These are phyloP conservation scores for Cyclotella choctawhatcheeana DNA, from an alignment of 108 stramenopile genomes.

Conservation along the genomic window DNA sequence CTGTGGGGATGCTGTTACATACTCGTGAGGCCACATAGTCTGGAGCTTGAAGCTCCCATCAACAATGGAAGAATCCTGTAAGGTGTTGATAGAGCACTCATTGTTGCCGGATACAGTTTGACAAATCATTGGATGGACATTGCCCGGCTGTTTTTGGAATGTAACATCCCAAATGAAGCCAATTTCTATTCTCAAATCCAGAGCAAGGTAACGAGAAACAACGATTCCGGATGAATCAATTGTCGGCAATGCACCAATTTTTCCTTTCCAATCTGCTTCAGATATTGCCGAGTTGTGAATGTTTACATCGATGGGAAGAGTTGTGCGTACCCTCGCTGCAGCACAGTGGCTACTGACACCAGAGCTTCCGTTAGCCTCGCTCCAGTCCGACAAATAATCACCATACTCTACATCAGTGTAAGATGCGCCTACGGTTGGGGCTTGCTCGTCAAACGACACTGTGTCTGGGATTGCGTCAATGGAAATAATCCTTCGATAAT, in stretches of 20 bases:
- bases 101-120: slow-evolving; percentile 31
- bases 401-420: slow-evolving; percentile 75
- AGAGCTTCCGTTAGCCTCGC: slow-evolving; percentile 47
- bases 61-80: slow-evolving; percentile 53
- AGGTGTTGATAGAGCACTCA: slow-evolving; percentile 40
- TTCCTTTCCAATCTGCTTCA: slow-evolving; percentile 47
- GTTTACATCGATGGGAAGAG: slow-evolving; percentile 48
- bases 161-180: slow-evolving; percentile 61
- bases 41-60: slow-evolving; percentile 52
- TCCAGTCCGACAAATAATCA: slow-evolving; percentile 72
- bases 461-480: slow-evolving; percentile 31
- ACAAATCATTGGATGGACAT: slow-evolving; percentile 57
- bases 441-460: slow-evolving; percentile 27
- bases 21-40: slow-evolving; percentile 68
- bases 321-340: slow-evolving; percentile 36
- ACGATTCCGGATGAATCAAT: slow-evolving; percentile 51
- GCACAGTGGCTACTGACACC: slow-evolving; percentile 66
- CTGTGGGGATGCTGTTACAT: slow-evolving; percentile 41
- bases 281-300: slow-evolving; percentile 28
- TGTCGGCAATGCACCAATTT: slow-evolving; percentile 48
- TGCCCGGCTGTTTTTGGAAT: slow-evolving; percentile 58
- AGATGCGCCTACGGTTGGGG: slow-evolving; percentile 34
- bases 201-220: slow-evolving; percentile 38
- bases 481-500: slow-evolving; percentile 40
- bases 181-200: slow-evolving; percentile 37